Percentiles rank a stretch among this genome's conserved stretches.
Conservation (phyloP, 805 yeast genomes). For the Starmerella scarabaei region DNA sequence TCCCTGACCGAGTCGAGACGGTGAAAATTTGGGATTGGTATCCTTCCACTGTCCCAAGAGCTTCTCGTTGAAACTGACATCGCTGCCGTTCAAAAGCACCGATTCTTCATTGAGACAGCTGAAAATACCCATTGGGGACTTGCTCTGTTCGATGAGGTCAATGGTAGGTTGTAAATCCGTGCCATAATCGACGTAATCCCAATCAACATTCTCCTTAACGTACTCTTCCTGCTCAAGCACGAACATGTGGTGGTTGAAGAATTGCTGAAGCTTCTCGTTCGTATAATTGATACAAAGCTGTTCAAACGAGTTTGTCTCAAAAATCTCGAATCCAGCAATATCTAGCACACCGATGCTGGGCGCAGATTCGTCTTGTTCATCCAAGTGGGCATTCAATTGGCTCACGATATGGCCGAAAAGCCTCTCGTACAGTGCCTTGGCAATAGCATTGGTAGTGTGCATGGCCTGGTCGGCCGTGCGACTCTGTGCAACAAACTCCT, state of each 20-base stretch:
- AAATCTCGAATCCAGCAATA: conserved; percentile 95
- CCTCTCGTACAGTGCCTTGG: conserved; percentile 77
- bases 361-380: conserved; percentile 27
- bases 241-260: conserved; percentile 88
- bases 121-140: conserved; percentile 53
- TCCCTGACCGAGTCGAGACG: conserved; percentile 63
- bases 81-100: conserved; percentile 82
- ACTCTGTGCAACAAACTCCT: conserved; percentile 69
- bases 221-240: conserved; percentile 97
- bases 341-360: conserved; percentile 76
- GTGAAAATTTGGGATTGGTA: conserved; percentile 45
- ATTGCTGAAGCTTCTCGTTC: conserved; percentile 92
- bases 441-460: conserved; percentile 69
- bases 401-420: conserved; percentile 66
- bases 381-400: conserved; percentile 56
- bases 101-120: conserved; percentile 90
- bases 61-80: conserved; percentile 69
- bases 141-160: conserved; percentile 66
- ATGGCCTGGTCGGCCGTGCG: conserved; percentile 69
- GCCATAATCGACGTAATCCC: conserved; percentile 92
- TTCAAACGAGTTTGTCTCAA: conserved; percentile 89
- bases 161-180: conserved; percentile 89
- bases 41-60: conserved; percentile 51
- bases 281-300: conserved; percentile 94
- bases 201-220: conserved; percentile 81